These are phyloP conservation scores for Chalaropsis ovoidea DNA, from an alignment of 2,329 filamentous ascomycete species.

Conservation along the genomic window DNA sequence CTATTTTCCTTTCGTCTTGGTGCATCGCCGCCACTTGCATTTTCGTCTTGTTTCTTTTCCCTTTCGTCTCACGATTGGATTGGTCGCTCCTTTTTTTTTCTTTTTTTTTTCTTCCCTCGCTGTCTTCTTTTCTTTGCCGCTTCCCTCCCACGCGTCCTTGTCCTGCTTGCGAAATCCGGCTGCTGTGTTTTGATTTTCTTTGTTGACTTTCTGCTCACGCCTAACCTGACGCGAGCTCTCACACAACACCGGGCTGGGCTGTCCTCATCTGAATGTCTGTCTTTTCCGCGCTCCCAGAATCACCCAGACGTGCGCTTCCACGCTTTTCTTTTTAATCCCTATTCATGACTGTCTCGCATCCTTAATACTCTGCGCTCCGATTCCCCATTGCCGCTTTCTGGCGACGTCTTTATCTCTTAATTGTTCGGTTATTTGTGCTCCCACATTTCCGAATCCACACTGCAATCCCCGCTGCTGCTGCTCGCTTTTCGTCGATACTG, in stretches of 20 bases:
- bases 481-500: not conserved
- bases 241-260: not conserved
- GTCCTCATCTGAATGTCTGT: not conserved
- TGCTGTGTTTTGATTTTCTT: conserved; percentile 7
- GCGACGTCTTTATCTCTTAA: conserved; percentile 1
- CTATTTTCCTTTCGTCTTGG: not conserved
- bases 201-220: not conserved
- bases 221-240: not conserved
- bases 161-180: not conserved
- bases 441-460: not conserved
- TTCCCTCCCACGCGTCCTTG: not conserved
- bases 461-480: conserved; percentile 1
- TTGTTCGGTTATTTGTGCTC: conserved; percentile 2
- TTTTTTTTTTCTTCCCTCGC: conserved; percentile 6
- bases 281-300: not conserved
- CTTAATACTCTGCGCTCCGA: conserved; percentile 3
- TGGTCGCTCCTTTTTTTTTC: conserved; percentile 5
- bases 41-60: conserved; percentile 11
- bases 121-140: conserved; percentile 9
- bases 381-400: not conserved
- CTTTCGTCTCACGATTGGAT: conserved; percentile 17
- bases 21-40: conserved; percentile 17
- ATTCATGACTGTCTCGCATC: conserved; percentile 10
- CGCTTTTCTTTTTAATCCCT: conserved; percentile 3
- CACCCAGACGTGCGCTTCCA: not conserved